Evolutionary conservation across 441 rosid genomes (phyloP).

Genomic region (Jatropha podagrica): DNA sequence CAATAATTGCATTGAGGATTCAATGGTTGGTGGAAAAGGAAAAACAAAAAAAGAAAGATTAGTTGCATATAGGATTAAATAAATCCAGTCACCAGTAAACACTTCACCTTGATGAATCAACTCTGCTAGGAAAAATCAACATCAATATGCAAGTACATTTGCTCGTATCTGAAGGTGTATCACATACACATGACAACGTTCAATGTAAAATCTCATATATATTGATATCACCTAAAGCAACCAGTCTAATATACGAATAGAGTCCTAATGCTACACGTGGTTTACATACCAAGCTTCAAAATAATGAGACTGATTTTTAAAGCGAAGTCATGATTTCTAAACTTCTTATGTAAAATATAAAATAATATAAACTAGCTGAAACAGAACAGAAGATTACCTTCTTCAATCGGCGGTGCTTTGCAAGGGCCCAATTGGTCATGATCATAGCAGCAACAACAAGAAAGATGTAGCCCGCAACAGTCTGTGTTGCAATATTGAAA

Average conservation of each 20-base stretch:
- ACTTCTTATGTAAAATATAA: neutral
- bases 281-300: neutral
- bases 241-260: neutral
- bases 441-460: constrained; percentile 69
- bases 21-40: no score
- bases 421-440: constrained; percentile 97
- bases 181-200: neutral
- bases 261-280: neutral
- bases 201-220: neutral
- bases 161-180: neutral
- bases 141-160: neutral
- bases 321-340: neutral
- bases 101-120: neutral
- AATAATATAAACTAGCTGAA: neutral
- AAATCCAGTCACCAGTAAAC: neutral
- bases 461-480: constrained; percentile 82
- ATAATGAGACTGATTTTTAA: neutral
- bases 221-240: neutral
- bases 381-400: constrained; percentile 48
- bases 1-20: neutral
- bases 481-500: constrained; percentile 91
- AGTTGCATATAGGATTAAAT: neutral
- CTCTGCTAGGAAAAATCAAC: neutral
- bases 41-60: no score
- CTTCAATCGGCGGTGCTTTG: constrained; percentile 82